These are phyloP conservation scores for Vachellia pachyceras DNA, from an alignment of 306 rosid genomes.

Conservation along the genomic window DNA sequence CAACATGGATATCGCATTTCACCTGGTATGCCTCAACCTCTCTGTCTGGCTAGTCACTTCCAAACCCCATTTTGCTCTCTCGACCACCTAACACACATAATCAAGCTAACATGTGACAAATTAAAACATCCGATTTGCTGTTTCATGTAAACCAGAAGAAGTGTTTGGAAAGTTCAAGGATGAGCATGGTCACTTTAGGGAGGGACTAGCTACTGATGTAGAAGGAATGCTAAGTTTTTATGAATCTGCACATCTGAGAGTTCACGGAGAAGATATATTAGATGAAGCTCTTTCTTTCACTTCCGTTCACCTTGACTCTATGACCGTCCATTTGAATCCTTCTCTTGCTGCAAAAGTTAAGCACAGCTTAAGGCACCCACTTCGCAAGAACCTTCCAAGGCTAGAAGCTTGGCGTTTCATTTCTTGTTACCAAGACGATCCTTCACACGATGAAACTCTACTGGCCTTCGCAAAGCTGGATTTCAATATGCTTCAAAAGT, in stretches of 20 bases:
- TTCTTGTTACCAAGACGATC: not conserved
- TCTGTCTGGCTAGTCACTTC: not conserved
- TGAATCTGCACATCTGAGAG: not conserved
- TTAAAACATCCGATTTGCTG: not conserved
- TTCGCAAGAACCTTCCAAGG: not conserved
- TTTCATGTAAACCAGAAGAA: not conserved
- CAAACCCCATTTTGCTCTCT: not conserved
- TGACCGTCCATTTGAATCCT: not conserved
- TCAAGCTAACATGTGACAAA: not conserved
- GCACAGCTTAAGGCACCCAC: not conserved
- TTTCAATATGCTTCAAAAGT: not conserved
- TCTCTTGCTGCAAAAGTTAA: not conserved
- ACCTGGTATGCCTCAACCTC: conserved; percentile 17
- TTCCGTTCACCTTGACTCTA: not conserved
- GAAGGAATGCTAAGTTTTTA: not conserved
- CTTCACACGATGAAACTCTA: not conserved
- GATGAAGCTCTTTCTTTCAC: not conserved
- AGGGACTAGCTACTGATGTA: not conserved
- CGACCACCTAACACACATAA: not conserved
- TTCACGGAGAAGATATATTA: not conserved
- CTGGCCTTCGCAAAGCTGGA: not conserved
- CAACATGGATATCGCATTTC: conserved; percentile 39
- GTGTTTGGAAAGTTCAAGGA: conserved; percentile 11
- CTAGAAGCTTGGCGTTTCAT: not conserved
- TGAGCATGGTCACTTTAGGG: not conserved